These are phyloP conservation scores for Leonotis leonurus DNA, from an alignment of 257 asterid genomes.

Conservation along the genomic window DNA sequence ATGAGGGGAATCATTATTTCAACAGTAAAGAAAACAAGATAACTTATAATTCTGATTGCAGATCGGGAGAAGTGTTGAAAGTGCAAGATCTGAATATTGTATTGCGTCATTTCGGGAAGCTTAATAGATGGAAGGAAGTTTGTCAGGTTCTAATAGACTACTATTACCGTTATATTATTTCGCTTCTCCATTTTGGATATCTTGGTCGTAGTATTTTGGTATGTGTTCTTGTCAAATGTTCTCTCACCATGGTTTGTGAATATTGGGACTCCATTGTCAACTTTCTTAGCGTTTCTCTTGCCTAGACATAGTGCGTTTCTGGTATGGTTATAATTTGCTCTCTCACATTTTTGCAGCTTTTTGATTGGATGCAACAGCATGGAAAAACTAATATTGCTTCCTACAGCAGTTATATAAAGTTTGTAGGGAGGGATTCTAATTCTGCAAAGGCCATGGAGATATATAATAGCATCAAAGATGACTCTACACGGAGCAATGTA, in stretches of 20 bases:
- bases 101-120: conserved; percentile 75
- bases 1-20: not conserved
- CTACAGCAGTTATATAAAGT: conserved; percentile 81
- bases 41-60: conserved; percentile 27
- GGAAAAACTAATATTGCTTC: conserved; percentile 77
- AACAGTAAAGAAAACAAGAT: not conserved
- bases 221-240: conserved; percentile 4
- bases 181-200: not conserved
- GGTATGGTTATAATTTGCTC: conserved; percentile 9
- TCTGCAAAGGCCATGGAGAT: conserved; percentile 58
- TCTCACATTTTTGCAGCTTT: conserved; percentile 53
- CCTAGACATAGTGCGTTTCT: not conserved
- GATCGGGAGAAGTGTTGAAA: conserved; percentile 63
- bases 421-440: conserved; percentile 58
- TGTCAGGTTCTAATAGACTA: conserved; percentile 47
- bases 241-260: not conserved
- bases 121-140: conserved; percentile 64
- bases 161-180: conserved; percentile 10
- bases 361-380: conserved; percentile 86
- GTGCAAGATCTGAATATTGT: conserved; percentile 71
- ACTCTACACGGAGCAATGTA: conserved; percentile 46
- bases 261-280: not conserved
- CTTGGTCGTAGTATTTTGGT: conserved; percentile 7
- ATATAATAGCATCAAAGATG: conserved; percentile 65
- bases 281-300: not conserved